phyloP scores from a whole-genome alignment of 2,329 filamentous ascomycete genomes.

The Sphaerulina populicola region DNA sequence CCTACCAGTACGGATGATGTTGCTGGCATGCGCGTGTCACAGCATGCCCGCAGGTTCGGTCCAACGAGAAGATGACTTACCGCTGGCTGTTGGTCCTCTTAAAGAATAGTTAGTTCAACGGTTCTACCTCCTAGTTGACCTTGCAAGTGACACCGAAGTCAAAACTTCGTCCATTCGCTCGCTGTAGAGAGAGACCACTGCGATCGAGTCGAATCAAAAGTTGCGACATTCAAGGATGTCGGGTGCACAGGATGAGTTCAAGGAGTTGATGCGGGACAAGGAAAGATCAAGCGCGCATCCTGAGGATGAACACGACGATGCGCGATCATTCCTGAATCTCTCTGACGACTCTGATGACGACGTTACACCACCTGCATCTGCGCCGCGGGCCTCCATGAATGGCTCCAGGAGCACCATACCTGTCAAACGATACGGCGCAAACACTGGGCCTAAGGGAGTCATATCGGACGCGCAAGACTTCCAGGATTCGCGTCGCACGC shows the following conservation, averaged over 20 bases:
- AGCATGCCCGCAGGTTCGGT: constrained; percentile 9
- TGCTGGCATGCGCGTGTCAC: constrained; percentile 7
- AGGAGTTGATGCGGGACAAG: constrained; percentile 44
- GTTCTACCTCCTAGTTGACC: background rate
- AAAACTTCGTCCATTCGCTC: constrained; percentile 4
- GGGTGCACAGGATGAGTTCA: constrained; percentile 45
- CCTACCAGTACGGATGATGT: background rate
- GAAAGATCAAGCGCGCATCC: constrained; percentile 38
- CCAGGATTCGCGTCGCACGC: constrained; percentile 34
- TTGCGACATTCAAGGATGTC: constrained; percentile 34
- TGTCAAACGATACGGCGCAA: constrained; percentile 57
- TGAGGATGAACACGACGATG: constrained; percentile 45
- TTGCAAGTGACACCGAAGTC: constrained; percentile 10
- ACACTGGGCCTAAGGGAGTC: constrained; percentile 78
- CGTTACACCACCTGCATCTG: constrained; percentile 47
- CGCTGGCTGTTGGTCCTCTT: background rate
- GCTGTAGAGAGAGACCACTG: constrained; percentile 1
- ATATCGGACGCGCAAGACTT: constrained; percentile 75
- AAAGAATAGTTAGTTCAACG: background rate
- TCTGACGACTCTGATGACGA: constrained; percentile 39
- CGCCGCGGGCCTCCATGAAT: constrained; percentile 38
- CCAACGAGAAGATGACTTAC: constrained; percentile 1
- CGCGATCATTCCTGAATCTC: constrained; percentile 29
- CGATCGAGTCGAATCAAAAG: background rate
- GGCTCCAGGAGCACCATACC: constrained; percentile 41